Evolutionary conservation across 2,329 filamentous ascomycete genomes (phyloP), one percentile per base, ranked within the genome.

Genomic region (Periconia macrospinosa): DNA sequence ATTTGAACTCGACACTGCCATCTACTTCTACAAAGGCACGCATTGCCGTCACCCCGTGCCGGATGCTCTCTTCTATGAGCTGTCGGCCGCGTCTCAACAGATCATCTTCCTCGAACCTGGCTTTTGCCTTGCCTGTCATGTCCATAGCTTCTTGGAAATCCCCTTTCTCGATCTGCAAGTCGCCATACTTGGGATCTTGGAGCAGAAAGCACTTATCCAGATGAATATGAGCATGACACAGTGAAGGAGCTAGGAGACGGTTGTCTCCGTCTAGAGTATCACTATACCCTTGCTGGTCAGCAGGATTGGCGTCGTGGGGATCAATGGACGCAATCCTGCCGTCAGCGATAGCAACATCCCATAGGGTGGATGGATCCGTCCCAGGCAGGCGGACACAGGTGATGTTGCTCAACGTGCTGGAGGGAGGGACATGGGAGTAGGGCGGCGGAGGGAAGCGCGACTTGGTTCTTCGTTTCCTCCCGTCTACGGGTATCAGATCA

Each of bases 171-270:
- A 88, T 84, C 40, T 83, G 78, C 14, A 89, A 76, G 60, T 88
- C 81, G 1, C 79, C 74, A 70, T 86, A 89, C 62, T 79, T 81
- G 5, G 82, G 79, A 59, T 84, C 78, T 18, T 78, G 83, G 10
- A 87, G 76, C 27, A 87, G 71, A 60, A 83, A 87, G 40, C 83
- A 80, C 65, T 87, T 87, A 70, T 91, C 88, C 27, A 91, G 78
- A 65, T 91, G 88, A 47, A 91, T 83, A 60, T 91, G 88, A 8
- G 88, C 86, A 65, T 91, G 88, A 59, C 86, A 89, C 2, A 91
- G 78, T 9, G 81, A 79, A 3, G 85, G 84, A 18, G 76, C 72
- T 11, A 84, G 61, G 1, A 84, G 70, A 23, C 75, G 67, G 46
- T 69, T 70, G 19, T 60, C 50, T 17, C 71, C 76, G 57, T 80